Conservation (phyloP, 768 basidiomycete genomes). For the Leccinellum rugosiceps region DNA sequence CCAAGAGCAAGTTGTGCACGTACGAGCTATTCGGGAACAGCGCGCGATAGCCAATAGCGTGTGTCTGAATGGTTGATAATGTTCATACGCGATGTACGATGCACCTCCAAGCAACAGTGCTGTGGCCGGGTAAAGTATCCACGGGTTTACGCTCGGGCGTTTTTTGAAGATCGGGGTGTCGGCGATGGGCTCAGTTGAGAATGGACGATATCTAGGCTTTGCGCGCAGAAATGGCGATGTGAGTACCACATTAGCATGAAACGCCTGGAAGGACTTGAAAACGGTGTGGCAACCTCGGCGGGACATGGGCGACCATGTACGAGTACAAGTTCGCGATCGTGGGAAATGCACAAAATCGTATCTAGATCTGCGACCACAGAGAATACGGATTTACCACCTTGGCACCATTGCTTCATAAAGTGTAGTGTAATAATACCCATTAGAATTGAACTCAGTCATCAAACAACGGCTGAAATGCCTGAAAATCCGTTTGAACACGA, state of each 20-base stretch:
- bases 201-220: constrained; percentile 4
- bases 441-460: constrained; percentile 23
- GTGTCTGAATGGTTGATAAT: constrained; percentile 73
- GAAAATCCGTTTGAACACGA: not conserved
- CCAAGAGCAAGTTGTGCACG: constrained; percentile 28
- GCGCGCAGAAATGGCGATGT: constrained; percentile 1
- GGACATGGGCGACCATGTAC: constrained; percentile 13
- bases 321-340: not conserved
- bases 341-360: not conserved
- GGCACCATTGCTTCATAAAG: no score
- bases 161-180: not conserved
- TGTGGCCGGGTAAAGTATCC: constrained; percentile 26
- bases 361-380: no score
- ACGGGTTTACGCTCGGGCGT: constrained; percentile 10
- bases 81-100: constrained; percentile 55
- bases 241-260: constrained; percentile 3
- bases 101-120: constrained; percentile 30
- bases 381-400: no score
- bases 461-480: constrained; percentile 33
- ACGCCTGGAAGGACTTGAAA: constrained; percentile 9
- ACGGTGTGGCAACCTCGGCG: constrained; percentile 11
- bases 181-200: constrained; percentile 11
- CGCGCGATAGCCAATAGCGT: constrained; percentile 67
- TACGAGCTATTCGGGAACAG: constrained; percentile 76
- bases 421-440: no score